Evolutionary conservation across 768 basidiomycete species (phyloP), one percentile per base, ranked within the genome.

Genomic region (Scleroderma citrinum): DNA sequence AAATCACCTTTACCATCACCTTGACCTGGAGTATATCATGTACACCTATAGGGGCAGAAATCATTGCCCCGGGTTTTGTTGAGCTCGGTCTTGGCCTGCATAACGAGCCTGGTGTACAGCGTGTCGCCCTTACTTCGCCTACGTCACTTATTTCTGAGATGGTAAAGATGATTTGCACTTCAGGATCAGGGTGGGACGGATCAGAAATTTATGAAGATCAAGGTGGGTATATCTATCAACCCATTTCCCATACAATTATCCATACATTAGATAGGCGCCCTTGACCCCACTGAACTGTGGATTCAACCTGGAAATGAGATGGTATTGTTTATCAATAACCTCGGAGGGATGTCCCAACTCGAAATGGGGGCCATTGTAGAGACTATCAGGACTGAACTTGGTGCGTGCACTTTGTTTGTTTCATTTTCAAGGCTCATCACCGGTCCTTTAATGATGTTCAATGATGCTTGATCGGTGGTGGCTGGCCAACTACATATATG

Each of bases 81-180:
- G 67, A 81, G 58, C 66, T 81, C 30, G 78, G 80, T 1, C 58
- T 80, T 13, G 80, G 80, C 1, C 57, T 82, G 46, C 79, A 81
- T 55, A 81, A 81, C 49, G 81, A 81, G 59, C 74, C 77, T 47
- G 72, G 69, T 26, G 68, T 68, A 12, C 40, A 57, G 21, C 50
- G 53, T 17, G 56, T 48, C 7, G 20, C 38, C 19, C 52, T 62
- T 13, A 56, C 57, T 3, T 55, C 58, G 5, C 54, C 63, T 8
- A 59, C 59, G 21, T 60, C 59, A 39, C 48, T 71, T 36, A 59
- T 65, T 24, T 44, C 50, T 6, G 56, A 65, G 36, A 64, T 72
- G 50, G 54, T 69, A 16, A 51, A 50, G 23, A 50, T 67, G 12
- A 47, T 69, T 4, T 32, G 40, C 31, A 21, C 36, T 16, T 52